Conservation (phyloP, 352 stramenopile species). For the Globisporangium carolinianum region DNA sequence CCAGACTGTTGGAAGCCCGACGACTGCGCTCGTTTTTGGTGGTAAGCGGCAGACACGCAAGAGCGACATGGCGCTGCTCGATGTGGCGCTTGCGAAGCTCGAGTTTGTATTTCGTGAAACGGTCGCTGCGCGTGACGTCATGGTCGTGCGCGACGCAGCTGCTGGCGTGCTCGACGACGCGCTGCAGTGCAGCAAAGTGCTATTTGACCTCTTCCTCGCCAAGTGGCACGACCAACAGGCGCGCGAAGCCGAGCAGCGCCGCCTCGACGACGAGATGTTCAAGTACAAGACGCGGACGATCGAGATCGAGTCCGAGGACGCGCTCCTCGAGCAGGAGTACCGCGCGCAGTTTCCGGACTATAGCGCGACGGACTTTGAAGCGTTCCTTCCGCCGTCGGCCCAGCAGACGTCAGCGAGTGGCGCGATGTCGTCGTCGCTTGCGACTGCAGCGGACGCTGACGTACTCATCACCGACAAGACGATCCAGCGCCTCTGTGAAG, state of each 20-base stretch:
- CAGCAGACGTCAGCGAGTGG: slow-evolving; percentile 12
- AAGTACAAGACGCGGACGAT: slow-evolving; percentile 83
- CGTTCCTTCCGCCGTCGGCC: slow-evolving; percentile 38
- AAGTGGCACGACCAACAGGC: slow-evolving; percentile 84
- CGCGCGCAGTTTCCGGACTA: slow-evolving; percentile 93
- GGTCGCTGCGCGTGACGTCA: slow-evolving; percentile 11
- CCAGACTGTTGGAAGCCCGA: slow-evolving; percentile 33
- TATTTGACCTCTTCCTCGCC: slow-evolving; percentile 79
- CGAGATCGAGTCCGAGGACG: slow-evolving; percentile 78
- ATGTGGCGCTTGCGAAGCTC: slow-evolving; percentile 64
- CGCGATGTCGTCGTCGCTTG: slow-evolving; percentile 11
- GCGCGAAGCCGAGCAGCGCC: slow-evolving; percentile 62
- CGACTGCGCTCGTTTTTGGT: slow-evolving; percentile 41
- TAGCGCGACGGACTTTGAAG: slow-evolving; percentile 53
- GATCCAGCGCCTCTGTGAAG: slow-evolving; percentile 62
- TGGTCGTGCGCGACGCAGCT: slow-evolving; percentile 18
- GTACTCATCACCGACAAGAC: slow-evolving; percentile 70
- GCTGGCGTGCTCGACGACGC: slow-evolving; percentile 23
- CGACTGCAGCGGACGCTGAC: slow-evolving; percentile 22
- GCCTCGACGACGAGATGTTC: slow-evolving; percentile 71
- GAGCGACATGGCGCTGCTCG: slow-evolving; percentile 59
- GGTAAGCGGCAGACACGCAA: slow-evolving; percentile 40
- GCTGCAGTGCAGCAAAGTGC: slow-evolving; percentile 53
- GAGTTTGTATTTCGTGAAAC: slow-evolving; percentile 58
- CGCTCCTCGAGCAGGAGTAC: slow-evolving; percentile 85